Evolutionary conservation across 257 asterid species (phyloP).

Genomic region (Ehretia macrophylla): DNA sequence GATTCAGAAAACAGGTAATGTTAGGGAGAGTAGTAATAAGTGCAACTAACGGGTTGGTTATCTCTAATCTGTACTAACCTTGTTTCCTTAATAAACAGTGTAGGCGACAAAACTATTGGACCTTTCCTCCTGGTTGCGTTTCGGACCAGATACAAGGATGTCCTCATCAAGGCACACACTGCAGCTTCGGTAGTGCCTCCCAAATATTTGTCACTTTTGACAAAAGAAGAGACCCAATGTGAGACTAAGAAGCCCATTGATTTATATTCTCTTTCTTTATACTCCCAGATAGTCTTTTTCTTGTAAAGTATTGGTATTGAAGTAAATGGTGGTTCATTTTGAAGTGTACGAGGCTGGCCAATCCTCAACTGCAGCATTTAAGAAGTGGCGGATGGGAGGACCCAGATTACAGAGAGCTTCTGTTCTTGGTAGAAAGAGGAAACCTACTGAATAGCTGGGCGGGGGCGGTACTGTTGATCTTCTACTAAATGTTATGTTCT

Average conservation of each 20-base stretch:
- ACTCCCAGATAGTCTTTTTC: not conserved
- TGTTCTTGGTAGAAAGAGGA: conserved; percentile 83
- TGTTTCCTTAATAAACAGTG: conserved; percentile 32
- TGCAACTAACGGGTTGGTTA: not conserved
- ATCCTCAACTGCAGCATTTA: conserved; percentile 72
- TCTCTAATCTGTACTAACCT: not conserved
- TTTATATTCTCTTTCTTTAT: not conserved
- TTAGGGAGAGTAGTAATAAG: too few relatives aligned
- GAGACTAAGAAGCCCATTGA: conserved; percentile 21
- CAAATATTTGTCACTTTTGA: conserved; percentile 62
- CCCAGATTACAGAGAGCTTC: conserved; percentile 73
- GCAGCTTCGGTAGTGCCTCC: conserved; percentile 57
- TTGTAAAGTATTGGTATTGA: conserved; percentile 8
- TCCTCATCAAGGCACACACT: conserved; percentile 76
- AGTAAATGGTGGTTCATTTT: conserved; percentile 15
- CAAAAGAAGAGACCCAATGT: conserved; percentile 84
- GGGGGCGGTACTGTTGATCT: not conserved
- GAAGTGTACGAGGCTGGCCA: conserved; percentile 90
- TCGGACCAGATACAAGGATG: conserved; percentile 80
- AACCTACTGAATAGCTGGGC: conserved; percentile 28
- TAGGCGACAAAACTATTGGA: conserved; percentile 85
- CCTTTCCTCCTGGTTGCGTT: conserved; percentile 92
- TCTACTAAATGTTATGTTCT: not conserved
- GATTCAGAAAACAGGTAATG: too few relatives aligned
- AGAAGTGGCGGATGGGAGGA: conserved; percentile 95